Evolutionary conservation across 2,329 filamentous ascomycete genomes (phyloP).

Genomic region (Davidsoniella neocaledoniae): DNA sequence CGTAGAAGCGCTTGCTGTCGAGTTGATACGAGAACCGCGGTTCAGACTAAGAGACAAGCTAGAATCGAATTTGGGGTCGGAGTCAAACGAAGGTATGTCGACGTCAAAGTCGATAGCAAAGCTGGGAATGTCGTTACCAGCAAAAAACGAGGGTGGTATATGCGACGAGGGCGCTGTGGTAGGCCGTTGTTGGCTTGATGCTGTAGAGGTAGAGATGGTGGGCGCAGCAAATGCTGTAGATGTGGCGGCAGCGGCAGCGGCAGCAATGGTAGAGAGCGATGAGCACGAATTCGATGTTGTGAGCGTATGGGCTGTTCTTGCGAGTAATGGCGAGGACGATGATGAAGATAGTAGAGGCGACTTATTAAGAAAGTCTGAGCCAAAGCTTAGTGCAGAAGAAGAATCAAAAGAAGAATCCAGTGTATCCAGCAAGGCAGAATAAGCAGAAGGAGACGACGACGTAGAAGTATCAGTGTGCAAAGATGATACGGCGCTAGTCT

Average conservation of each 20-base stretch:
- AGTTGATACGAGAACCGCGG: conserved; percentile 14
- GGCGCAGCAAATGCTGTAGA: conserved; percentile 8
- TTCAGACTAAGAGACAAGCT: conserved; percentile 20
- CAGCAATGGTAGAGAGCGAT: background rate
- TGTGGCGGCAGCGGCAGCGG: background rate
- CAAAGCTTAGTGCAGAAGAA: conserved; percentile 4
- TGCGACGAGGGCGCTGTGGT: conserved; percentile 11
- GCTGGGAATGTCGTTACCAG: conserved; percentile 1
- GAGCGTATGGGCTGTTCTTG: background rate
- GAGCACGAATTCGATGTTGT: background rate
- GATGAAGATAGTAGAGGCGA: conserved; percentile 1
- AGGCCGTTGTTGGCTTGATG: conserved; percentile 3
- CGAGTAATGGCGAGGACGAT: conserved; percentile 1
- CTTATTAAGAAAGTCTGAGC: conserved; percentile 8
- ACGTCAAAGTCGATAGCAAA: conserved; percentile 22
- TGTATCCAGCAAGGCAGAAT: conserved; percentile 1
- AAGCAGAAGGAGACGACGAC: conserved; percentile 2
- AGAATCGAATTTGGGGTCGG: conserved; percentile 31
- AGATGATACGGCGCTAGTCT: conserved; percentile 6
- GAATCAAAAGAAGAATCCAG: conserved; percentile 12
- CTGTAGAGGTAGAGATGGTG: background rate
- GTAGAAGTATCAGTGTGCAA: conserved; percentile 1
- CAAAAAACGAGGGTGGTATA: conserved; percentile 13
- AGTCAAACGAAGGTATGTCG: conserved; percentile 36
- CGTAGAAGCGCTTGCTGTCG: conserved; percentile 14